phyloP scores from a whole-genome alignment of 805 yeast genomes.

The Yamadazyma philogaea region DNA sequence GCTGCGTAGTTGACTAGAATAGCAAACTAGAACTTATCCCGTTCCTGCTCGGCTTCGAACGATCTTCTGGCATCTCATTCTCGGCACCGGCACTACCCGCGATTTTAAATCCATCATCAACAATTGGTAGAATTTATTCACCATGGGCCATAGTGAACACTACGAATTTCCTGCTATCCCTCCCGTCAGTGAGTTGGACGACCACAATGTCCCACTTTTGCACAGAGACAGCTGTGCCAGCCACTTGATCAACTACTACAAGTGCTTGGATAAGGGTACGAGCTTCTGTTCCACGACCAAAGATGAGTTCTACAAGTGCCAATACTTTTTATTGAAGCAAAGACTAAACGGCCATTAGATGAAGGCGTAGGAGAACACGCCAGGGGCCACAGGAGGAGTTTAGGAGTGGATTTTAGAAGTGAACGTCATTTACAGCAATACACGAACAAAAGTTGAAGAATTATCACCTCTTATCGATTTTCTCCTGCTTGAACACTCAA shows the following conservation, averaged over 20 bases:
- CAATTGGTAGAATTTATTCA: constrained; percentile 7
- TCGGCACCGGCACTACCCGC: constrained; percentile 3
- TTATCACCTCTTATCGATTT: neutral
- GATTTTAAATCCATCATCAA: constrained; percentile 3
- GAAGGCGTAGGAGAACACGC: too few species aligned
- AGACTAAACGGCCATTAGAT: constrained; percentile 31
- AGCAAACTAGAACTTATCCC: neutral
- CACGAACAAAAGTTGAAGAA: neutral
- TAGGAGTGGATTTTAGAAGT: neutral
- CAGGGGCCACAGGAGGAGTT: neutral
- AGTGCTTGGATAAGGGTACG: constrained; percentile 43
- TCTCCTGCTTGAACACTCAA: too few species aligned
- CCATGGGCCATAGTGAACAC: constrained; percentile 8
- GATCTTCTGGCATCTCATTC: neutral
- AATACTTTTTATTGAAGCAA: constrained; percentile 39
- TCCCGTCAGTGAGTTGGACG: constrained; percentile 33
- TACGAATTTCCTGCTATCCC: constrained; percentile 12
- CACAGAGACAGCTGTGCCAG: constrained; percentile 46
- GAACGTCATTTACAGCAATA: neutral
- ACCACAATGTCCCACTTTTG: constrained; percentile 39
- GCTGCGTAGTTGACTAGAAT: too few species aligned
- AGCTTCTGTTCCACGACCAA: constrained; percentile 38
- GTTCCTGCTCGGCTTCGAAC: neutral
- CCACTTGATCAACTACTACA: constrained; percentile 39
- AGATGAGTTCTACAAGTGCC: constrained; percentile 45